Evolutionary conservation across 1,139 yeast species (phyloP).

Genomic region (Kluyveromyces sp.): DNA sequence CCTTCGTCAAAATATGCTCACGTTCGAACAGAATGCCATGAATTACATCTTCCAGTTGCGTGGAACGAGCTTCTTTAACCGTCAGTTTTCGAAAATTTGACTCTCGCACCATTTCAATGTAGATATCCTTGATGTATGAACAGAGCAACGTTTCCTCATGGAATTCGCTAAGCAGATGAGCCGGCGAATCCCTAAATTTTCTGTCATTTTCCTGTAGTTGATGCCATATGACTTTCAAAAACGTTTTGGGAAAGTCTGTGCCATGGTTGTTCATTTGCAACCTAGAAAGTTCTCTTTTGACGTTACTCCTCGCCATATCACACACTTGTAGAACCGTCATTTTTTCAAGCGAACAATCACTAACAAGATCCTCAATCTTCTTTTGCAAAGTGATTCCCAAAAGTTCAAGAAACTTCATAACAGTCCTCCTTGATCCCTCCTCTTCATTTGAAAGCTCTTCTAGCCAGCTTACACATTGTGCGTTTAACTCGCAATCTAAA

Average conservation of each 20-base stretch:
- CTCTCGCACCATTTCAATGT: neutral
- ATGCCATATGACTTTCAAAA: constrained; percentile 6
- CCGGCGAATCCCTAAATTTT: neutral
- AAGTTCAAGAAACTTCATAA: neutral
- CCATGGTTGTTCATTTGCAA: constrained; percentile 1
- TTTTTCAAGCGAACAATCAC: neutral
- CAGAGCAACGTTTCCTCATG: constrained; percentile 1
- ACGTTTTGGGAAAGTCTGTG: constrained; percentile 6
- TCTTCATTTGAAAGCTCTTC: constrained; percentile 1
- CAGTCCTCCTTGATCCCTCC: neutral
- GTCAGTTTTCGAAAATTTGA: neutral
- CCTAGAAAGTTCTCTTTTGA: neutral
- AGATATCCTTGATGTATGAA: constrained; percentile 4
- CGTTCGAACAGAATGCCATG: constrained; percentile 2
- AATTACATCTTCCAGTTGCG: neutral
- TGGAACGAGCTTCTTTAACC: neutral
- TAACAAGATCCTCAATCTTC: neutral
- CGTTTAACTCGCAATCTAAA: constrained; percentile 6
- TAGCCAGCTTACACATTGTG: constrained; percentile 6
- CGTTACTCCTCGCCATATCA: neutral
- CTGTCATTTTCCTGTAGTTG: neutral
- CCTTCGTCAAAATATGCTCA: neutral
- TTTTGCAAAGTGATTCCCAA: neutral
- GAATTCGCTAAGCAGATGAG: neutral
- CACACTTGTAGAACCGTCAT: neutral